Percentiles rank a stretch among this genome's conserved stretches.
Conservation (phyloP, 345 rosid species). For the Hypericum androsaemum region DNA sequence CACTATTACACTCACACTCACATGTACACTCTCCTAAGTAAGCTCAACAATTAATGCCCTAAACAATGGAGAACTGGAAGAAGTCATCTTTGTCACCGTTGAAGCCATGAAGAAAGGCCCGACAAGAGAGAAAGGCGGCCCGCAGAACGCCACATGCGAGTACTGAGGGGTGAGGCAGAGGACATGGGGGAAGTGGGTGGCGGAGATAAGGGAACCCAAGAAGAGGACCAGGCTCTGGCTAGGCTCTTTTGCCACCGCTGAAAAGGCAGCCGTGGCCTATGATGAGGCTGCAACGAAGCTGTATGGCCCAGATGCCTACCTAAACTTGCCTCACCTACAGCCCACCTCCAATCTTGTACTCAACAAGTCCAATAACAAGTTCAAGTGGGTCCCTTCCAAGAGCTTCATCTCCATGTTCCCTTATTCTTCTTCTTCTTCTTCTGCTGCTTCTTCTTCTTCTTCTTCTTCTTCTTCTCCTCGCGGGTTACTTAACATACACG, state of each 20-base stretch:
- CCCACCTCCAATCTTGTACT: constrained; percentile 9
- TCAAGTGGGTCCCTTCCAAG: constrained; percentile 81
- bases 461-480: constrained; percentile 8
- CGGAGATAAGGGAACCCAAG: constrained; percentile 93
- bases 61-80: constrained; percentile 37
- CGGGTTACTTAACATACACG: constrained; percentile 68
- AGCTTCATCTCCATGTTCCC: constrained; percentile 87
- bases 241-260: constrained; percentile 81
- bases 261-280: constrained; percentile 95
- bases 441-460: too few species aligned
- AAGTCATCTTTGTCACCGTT: constrained; percentile 33
- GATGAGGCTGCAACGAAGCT: constrained; percentile 70
- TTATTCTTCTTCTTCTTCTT: too few species aligned
- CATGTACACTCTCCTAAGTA: not conserved
- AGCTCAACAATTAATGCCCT: too few species aligned
- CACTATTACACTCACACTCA: not conserved
- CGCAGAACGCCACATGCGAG: constrained; percentile 70
- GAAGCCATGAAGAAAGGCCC: constrained; percentile 91
- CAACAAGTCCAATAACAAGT: constrained; percentile 20
- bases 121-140: constrained; percentile 88
- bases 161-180: constrained; percentile 87
- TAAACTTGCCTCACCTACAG: constrained; percentile 84
- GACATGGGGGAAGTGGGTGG: constrained; percentile 99
- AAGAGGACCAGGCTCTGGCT: constrained; percentile 80
- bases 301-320: constrained; percentile 75